phyloP scores from a whole-genome alignment of 148 eudicot genomes.

The Vaccinium darrowii region DNA sequence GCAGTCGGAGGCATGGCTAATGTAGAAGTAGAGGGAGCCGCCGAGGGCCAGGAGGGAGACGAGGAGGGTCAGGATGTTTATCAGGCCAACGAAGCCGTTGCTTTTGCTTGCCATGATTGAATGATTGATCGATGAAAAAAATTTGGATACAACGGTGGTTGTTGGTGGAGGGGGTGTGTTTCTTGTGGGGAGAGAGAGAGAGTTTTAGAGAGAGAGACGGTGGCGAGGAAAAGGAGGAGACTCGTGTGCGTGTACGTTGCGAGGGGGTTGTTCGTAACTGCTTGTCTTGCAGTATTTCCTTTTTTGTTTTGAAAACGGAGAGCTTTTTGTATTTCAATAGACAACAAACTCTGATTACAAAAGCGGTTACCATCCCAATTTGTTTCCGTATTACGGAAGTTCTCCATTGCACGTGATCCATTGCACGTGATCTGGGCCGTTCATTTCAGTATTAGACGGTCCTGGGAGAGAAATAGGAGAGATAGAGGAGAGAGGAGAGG shows the following conservation, averaged over 20 bases:
- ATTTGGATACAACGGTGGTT: background rate
- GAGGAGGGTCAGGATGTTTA: conserved; percentile 26
- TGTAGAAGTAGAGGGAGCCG: conserved; percentile 18
- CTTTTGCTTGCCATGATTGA: conserved; percentile 29
- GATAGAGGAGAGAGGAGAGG: too few species aligned
- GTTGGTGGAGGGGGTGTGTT: background rate
- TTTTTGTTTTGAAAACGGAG: too few species aligned
- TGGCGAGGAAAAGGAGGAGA: background rate
- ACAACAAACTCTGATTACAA: background rate
- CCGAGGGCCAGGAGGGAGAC: conserved; percentile 20
- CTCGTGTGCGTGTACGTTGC: background rate
- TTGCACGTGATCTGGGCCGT: too few species aligned
- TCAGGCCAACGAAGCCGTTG: conserved; percentile 17
- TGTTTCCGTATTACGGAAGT: too few species aligned
- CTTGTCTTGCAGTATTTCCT: too few species aligned
- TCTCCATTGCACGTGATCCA: too few species aligned
- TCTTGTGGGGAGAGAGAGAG: background rate
- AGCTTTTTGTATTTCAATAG: background rate
- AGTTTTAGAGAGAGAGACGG: background rate
- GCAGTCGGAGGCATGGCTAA: conserved; percentile 22
- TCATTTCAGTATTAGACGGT: too few species aligned
- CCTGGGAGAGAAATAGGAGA: too few species aligned
- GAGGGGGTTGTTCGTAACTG: background rate
- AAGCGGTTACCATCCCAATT: too few species aligned
- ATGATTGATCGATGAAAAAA: background rate